Base-by-base conservation (phyloP, 2,329 filamentous ascomycete species). In the Microsporum canis region DNA sequence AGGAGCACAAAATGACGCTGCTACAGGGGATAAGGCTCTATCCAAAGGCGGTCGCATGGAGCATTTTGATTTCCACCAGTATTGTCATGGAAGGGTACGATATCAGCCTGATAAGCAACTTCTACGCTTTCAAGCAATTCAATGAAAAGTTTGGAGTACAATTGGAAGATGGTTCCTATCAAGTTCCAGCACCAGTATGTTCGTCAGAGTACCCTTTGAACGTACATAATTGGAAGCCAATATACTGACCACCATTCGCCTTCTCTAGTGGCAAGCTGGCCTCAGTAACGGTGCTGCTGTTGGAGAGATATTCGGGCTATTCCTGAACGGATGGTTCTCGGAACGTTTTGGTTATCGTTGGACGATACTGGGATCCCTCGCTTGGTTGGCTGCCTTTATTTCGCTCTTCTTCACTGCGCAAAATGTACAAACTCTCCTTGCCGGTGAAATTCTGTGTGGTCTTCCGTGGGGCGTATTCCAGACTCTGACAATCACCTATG, bases 41-140 rank as follows among this genome's bases (percentile, higher is more conserved):
- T 71, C 90, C 89, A 62, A 92, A 95, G 77, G 91, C 91, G 27
- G 86, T 95, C 61, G 81, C 78, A 27, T 96, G 89, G 89, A 89
- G 86, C 67, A 69, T 95, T 58, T 78, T 95, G 62, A 91, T 96
- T 73, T 92, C 88, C n/a, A 92, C 89, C 0, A 91, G 88, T 71
- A 94, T 95, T 69, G 84, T 84, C 68, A 96, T 96, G 91, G 90
- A 95, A 73, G 90, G 89, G 38, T 95, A 91, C 76, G 89, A 95
- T 70, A 80, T 94, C 62, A 86, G 84, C 68, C 78, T 95, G 59
- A 84, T 94, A 68, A 89, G 87, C 77, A 91, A 91, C 74, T 90
- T 94, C 70, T 91, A 84, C 76, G 75, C 68, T 65, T 76, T 76
- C 59, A 66, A 68, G 0, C 68, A 71, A 58, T 77, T 77, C 66